Conservation (phyloP, 2,329 filamentous ascomycete genomes). For the Plectosphaerella cucumerina region DNA sequence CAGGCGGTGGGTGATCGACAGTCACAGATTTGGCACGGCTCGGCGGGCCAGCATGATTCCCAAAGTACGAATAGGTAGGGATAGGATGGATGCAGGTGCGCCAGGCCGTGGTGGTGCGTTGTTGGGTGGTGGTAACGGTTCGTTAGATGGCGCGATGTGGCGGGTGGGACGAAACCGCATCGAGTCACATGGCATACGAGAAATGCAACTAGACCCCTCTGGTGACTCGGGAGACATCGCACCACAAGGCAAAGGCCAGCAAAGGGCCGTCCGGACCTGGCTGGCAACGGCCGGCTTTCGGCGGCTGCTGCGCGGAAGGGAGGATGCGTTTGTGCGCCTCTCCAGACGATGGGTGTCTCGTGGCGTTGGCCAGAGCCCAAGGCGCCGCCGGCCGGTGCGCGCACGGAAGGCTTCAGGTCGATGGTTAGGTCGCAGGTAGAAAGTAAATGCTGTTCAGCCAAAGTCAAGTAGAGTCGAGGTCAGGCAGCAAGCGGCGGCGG, state of each 20-base stretch:
- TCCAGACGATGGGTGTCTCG: not conserved
- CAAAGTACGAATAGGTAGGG: no score
- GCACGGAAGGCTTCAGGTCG: no score
- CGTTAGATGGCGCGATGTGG: not conserved
- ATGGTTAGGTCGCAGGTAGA: no score
- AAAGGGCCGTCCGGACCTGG: no score
- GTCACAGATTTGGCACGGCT: conserved; percentile 3
- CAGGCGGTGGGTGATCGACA: conserved; percentile 1
- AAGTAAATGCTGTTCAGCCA: no score
- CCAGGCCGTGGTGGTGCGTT: not conserved
- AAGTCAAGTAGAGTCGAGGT: no score
- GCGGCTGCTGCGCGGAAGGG: no score
- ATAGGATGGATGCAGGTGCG: not conserved
- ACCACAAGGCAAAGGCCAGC: not conserved
- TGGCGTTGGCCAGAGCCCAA: not conserved
- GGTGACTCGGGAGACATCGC: not conserved
- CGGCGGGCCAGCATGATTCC: not conserved
- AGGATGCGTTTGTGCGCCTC: no score
- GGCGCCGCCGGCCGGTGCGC: not conserved
- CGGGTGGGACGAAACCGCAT: conserved; percentile 1
- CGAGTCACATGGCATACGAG: conserved; percentile 2
- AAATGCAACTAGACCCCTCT: conserved; percentile 4
- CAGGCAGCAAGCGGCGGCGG: not conserved
- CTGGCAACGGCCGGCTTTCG: no score
- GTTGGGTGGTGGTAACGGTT: not conserved